These are phyloP conservation scores for Coemansia sp. DNA, from an alignment of 192 early-diverging fungal genomes.

Conservation along the genomic window DNA sequence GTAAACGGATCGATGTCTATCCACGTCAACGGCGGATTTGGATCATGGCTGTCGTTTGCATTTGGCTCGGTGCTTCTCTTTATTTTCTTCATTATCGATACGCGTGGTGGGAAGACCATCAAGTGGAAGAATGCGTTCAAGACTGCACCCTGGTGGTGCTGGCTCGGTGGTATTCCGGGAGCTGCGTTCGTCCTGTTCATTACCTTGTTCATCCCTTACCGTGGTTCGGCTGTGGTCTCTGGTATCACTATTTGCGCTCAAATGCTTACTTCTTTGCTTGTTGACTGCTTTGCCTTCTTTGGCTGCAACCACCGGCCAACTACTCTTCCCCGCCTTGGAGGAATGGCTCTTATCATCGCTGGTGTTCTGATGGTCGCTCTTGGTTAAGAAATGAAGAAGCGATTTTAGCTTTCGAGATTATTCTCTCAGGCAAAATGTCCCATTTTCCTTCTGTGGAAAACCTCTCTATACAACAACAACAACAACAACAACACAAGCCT, in stretches of 20 bases:
- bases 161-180: constrained; percentile 49
- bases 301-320: constrained; percentile 40
- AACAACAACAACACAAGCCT: not conserved
- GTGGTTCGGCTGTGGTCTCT: constrained; percentile 47
- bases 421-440: no score
- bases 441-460: no score
- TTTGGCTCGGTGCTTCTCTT: constrained; percentile 45
- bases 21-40: constrained; percentile 49
- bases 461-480: not conserved
- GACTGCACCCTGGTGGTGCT: constrained; percentile 54
- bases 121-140: constrained; percentile 44
- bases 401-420: not conserved
- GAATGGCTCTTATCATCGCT: constrained; percentile 40
- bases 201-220: constrained; percentile 51
- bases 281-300: constrained; percentile 51
- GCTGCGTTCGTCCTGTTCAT: constrained; percentile 53
- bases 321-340: constrained; percentile 27
- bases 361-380: constrained; percentile 55
- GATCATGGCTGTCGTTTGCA: constrained; percentile 50
- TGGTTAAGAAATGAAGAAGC: constrained; percentile 13
- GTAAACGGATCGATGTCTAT: constrained; percentile 50
- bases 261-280: constrained; percentile 47
- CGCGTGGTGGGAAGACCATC: constrained; percentile 43
- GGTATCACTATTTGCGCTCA: constrained; percentile 54
- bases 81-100: constrained; percentile 51